Evolutionary conservation across 352 stramenopile genomes (phyloP).

Genomic region (Phytophthora tubulina): DNA sequence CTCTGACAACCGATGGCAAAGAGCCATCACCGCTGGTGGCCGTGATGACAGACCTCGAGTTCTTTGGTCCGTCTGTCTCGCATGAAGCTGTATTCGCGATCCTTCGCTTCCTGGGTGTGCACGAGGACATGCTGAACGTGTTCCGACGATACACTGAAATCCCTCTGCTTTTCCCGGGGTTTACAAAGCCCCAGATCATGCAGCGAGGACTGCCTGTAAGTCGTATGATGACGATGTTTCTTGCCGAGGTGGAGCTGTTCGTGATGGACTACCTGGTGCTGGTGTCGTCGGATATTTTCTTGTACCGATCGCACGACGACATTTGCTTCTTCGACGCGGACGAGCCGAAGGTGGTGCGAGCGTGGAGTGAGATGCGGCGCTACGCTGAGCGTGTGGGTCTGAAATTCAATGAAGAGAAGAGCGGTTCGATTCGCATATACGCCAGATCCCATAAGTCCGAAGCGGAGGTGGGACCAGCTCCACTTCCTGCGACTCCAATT

Average conservation of each 20-base stretch:
- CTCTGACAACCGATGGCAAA: slow-evolving; percentile 14
- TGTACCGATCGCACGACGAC: slow-evolving; percentile 62
- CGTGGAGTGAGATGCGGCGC: slow-evolving; percentile 51
- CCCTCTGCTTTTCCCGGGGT: slow-evolving; percentile 49
- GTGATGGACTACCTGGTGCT: slow-evolving; percentile 59
- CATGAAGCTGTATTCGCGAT: slow-evolving; percentile 53
- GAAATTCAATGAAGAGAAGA: slow-evolving; percentile 56
- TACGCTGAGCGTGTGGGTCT: slow-evolving; percentile 37
- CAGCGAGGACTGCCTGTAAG: slow-evolving; percentile 48
- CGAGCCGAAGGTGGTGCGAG: slow-evolving; percentile 37
- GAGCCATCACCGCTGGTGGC: slow-evolving; percentile 36
- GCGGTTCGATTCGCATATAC: slow-evolving; percentile 47
- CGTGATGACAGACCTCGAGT: slow-evolving; percentile 60
- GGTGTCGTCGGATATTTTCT: slow-evolving; percentile 37
- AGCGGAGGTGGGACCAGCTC: slow-evolving; percentile 24
- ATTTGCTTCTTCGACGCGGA: slow-evolving; percentile 59
- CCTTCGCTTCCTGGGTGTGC: slow-evolving; percentile 50
- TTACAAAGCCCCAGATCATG: slow-evolving; percentile 41
- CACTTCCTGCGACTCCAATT: slow-evolving; percentile 47
- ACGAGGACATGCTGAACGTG: slow-evolving; percentile 41
- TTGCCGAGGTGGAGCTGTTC: slow-evolving; percentile 57
- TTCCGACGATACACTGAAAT: slow-evolving; percentile 55
- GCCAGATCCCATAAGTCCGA: slow-evolving; percentile 4
- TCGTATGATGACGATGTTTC: slow-evolving; percentile 51
- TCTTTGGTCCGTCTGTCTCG: slow-evolving; percentile 55